These are phyloP conservation scores for Cynara cardunculus DNA, from an alignment of 129 eudicot genomes.

Conservation along the genomic window DNA sequence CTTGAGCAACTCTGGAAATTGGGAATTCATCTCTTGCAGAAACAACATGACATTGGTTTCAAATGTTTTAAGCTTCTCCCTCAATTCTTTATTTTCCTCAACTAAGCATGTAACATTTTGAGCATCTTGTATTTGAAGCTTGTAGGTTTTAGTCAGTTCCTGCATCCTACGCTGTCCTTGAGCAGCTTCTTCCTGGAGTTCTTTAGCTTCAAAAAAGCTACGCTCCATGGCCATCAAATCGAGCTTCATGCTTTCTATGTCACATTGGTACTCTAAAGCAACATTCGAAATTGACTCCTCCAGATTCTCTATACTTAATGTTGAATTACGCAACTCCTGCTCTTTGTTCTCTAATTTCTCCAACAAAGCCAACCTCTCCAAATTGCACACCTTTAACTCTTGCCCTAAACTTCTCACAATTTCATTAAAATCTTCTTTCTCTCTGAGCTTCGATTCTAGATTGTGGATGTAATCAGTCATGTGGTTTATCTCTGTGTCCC, in stretches of 20 bases:
- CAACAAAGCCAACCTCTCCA: constrained; percentile 39
- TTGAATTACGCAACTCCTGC: constrained; percentile 42
- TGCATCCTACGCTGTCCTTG: constrained; percentile 44
- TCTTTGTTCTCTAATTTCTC: constrained; percentile 63
- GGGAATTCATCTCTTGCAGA: constrained; percentile 27
- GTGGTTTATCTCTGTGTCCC: constrained; percentile 40
- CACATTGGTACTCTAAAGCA: constrained; percentile 80
- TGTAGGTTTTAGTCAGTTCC: constrained; percentile 40
- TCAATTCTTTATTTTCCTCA: constrained; percentile 53
- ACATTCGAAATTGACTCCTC: constrained; percentile 65
- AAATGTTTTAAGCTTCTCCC: constrained; percentile 35
- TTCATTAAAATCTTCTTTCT: constrained; percentile 41
- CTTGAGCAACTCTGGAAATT: constrained; percentile 21
- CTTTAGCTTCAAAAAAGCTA: constrained; percentile 53
- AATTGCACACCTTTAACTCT: constrained; percentile 48
- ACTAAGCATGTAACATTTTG: constrained; percentile 34
- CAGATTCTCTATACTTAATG: constrained; percentile 43
- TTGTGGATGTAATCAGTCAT: constrained; percentile 45
- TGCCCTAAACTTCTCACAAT: constrained; percentile 45
- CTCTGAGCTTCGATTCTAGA: constrained; percentile 50
- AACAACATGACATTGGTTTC: constrained; percentile 30
- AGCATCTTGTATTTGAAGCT: constrained; percentile 36
- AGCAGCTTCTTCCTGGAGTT: constrained; percentile 51
- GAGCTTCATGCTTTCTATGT: constrained; percentile 82
- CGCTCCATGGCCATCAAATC: constrained; percentile 67